Conservation (phyloP, 805 yeast species). For the Alloascoidea hylecoeti region DNA sequence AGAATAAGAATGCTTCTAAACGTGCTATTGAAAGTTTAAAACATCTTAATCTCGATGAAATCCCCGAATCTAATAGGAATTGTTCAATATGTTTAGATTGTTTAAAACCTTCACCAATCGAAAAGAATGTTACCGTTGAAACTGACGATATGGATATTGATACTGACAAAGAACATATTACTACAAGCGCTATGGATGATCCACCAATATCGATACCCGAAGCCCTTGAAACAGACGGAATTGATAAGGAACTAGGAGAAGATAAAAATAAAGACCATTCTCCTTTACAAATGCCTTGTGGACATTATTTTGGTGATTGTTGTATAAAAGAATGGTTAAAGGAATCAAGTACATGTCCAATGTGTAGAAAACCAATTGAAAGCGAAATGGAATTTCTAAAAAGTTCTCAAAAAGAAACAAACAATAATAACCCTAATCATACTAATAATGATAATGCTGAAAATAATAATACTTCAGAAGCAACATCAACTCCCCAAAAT, state of each 20-base stretch:
- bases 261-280: background rate
- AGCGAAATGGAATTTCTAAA: conserved; percentile 14
- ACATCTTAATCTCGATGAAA: conserved; percentile 13
- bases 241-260: background rate
- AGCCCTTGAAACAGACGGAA: conserved; percentile 2
- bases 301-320: conserved; percentile 75
- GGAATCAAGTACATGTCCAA: conserved; percentile 65
- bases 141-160: conserved; percentile 1
- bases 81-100: conserved; percentile 31
- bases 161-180: no score
- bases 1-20: conserved; percentile 12
- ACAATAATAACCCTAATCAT: no score
- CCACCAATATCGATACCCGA: no score
- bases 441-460: no score
- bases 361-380: conserved; percentile 55
- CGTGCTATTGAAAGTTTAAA: conserved; percentile 18
- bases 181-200: no score
- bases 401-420: no score
- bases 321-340: conserved; percentile 80
- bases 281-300: conserved; percentile 71
- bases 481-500: no score
- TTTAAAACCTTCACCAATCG: conserved; percentile 8
- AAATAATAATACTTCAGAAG: no score
- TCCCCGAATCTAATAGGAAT: conserved; percentile 17
- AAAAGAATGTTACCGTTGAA: conserved; percentile 3